Evolutionary conservation across 2,329 filamentous ascomycete species (phyloP).

Genomic region (Sporothrix brasiliensis): DNA sequence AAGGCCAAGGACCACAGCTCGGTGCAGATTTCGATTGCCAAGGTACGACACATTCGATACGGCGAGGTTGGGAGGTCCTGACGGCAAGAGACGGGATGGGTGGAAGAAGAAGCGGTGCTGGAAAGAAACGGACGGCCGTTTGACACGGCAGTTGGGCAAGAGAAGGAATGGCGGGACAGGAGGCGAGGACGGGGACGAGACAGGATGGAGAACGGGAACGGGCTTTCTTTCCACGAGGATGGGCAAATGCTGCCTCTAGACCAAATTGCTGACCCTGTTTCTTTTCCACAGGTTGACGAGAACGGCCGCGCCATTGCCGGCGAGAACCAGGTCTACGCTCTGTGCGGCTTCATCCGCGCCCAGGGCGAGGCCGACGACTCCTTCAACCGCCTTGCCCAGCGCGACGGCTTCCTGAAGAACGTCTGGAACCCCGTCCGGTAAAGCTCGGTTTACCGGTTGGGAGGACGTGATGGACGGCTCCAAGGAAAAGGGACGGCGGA

Average conservation of each 20-base stretch:
- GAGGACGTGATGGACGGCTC: background rate
- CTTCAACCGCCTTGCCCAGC: conserved; percentile 92
- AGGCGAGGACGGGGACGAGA: background rate
- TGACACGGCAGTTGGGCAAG: background rate
- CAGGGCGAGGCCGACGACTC: conserved; percentile 98
- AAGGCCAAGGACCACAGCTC: conserved; percentile 99
- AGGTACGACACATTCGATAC: conserved; percentile 47
- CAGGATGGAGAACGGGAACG: background rate
- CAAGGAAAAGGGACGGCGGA: background rate
- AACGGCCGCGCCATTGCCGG: conserved; percentile 90
- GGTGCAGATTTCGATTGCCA: conserved; percentile 94
- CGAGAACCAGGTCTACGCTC: conserved; percentile 96
- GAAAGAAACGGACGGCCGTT: background rate
- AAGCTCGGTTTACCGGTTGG: conserved; percentile 37
- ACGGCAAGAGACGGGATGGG: background rate
- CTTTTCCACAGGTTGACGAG: conserved; percentile 71
- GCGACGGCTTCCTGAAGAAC: conserved; percentile 93
- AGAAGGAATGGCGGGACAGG: background rate
- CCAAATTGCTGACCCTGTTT: conserved; percentile 12
- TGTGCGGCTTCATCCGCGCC: conserved; percentile 95
- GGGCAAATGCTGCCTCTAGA: background rate
- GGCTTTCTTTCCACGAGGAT: background rate
- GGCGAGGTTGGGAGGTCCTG: background rate
- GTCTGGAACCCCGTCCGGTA: conserved; percentile 84
- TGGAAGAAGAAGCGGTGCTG: background rate